Conservation (phyloP, 306 rosid species). For the Cajanus cajan region DNA sequence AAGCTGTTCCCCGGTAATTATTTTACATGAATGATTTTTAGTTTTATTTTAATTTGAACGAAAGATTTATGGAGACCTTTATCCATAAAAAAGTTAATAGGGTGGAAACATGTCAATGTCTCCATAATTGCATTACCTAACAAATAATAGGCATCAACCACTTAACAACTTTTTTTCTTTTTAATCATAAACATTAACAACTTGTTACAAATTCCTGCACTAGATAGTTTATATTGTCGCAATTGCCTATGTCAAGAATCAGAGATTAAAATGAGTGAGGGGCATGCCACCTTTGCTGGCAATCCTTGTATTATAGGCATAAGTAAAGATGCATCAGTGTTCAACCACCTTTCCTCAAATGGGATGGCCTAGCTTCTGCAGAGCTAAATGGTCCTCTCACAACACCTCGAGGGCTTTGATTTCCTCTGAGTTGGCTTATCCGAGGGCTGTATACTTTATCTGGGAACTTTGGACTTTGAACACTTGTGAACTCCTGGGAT, state of each 20-base stretch:
- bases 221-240: not conserved
- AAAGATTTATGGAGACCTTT: not conserved
- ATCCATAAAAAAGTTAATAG: not conserved
- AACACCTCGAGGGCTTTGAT: slow-evolving; percentile 42
- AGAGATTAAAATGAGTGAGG: slow-evolving; percentile 17
- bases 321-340: not conserved
- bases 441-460: slow-evolving; percentile 49
- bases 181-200: not conserved
- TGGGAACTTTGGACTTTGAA: slow-evolving; percentile 36
- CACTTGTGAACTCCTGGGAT: slow-evolving; percentile 34
- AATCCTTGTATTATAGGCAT: slow-evolving; percentile 3
- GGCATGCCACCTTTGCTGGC: slow-evolving; percentile 27
- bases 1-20: not conserved
- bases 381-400: slow-evolving; percentile 49
- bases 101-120: not conserved
- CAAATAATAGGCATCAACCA: not conserved
- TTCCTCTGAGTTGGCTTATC: slow-evolving; percentile 33
- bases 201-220: slow-evolving; percentile 12
- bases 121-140: slow-evolving; percentile 1
- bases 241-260: slow-evolving; percentile 15
- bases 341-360: slow-evolving; percentile 44
- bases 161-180: not conserved
- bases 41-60: not conserved
- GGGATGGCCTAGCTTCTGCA: slow-evolving; percentile 42
- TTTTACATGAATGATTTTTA: not conserved